Conservation (phyloP, 129 eudicot genomes). For the Calendula officinalis region DNA sequence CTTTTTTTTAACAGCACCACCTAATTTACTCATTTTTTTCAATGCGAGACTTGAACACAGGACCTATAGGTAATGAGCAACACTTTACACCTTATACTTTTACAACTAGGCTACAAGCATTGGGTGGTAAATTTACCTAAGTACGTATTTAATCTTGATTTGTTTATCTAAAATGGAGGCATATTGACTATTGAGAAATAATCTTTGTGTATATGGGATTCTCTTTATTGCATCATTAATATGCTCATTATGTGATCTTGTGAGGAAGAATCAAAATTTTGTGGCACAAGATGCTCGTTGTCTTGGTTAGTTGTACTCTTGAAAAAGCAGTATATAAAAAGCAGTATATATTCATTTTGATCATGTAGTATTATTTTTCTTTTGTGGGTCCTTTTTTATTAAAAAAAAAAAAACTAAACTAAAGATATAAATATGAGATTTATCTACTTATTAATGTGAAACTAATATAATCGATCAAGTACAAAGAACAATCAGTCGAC, state of each 20-base stretch:
- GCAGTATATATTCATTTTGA: constrained; percentile 28
- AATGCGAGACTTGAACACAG: no score
- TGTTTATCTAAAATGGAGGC: neutral
- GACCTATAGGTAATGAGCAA: no score
- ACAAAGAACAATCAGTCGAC: no score
- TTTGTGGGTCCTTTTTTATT: neutral
- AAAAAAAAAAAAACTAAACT: neutral
- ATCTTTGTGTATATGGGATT: constrained; percentile 2
- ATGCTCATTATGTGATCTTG: constrained; percentile 2
- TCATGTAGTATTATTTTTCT: constrained; percentile 1
- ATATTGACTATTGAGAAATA: neutral
- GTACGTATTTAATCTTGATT: constrained; percentile 2
- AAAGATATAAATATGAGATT: constrained; percentile 15
- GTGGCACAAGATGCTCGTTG: constrained; percentile 32
- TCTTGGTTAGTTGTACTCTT: constrained; percentile 19
- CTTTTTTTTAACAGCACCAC: no score
- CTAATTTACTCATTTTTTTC: no score
- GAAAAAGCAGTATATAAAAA: constrained; percentile 26
- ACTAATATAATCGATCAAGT: no score
- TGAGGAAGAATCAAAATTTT: constrained; percentile 17
- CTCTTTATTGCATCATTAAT: constrained; percentile 16
- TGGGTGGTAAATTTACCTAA: neutral
- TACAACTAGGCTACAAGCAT: no score
- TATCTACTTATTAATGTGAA: neutral
- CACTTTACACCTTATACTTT: no score